Evolutionary conservation across 352 stramenopile species (phyloP).

Genomic region (Globisporangium cylindrosporum): DNA sequence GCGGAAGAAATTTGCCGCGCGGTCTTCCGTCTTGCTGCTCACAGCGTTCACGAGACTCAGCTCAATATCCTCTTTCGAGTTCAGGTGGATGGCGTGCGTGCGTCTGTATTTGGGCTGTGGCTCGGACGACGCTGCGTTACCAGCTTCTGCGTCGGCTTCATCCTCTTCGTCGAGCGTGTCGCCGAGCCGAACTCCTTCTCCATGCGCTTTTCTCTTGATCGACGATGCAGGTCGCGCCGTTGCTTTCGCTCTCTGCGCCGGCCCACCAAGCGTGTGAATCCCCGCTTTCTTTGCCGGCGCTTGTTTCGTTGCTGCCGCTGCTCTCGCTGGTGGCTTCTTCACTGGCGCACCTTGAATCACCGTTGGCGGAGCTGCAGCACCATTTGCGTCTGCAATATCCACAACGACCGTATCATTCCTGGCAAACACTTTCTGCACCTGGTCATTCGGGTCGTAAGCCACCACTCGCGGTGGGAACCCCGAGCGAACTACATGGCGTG

Average conservation of each 20-base stretch:
- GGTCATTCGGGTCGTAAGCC: slow-evolving; percentile 29
- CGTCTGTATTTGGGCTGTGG: slow-evolving; percentile 49
- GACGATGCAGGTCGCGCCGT: slow-evolving; percentile 16
- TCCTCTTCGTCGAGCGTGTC: slow-evolving; percentile 40
- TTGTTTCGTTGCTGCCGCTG: slow-evolving; percentile 6
- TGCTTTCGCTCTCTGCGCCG: slow-evolving; percentile 6
- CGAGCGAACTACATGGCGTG: slow-evolving; percentile 38
- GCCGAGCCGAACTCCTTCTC: slow-evolving; percentile 51
- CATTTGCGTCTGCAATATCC: slow-evolving; percentile 16
- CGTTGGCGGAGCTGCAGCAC: slow-evolving; percentile 13
- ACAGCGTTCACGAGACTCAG: slow-evolving; percentile 63
- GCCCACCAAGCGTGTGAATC: slow-evolving; percentile 50
- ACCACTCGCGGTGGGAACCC: slow-evolving; percentile 61
- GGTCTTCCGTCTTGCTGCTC: slow-evolving; percentile 46
- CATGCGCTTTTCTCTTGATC: slow-evolving; percentile 42
- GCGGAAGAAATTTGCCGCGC: slow-evolving; percentile 77
- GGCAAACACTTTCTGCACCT: slow-evolving; percentile 49
- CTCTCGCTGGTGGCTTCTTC: slow-evolving; percentile 11
- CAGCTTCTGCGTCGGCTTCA: background rate
- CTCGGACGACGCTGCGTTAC: background rate
- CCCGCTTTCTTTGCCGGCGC: slow-evolving; percentile 21
- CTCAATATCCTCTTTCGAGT: slow-evolving; percentile 78
- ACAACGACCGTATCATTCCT: slow-evolving; percentile 78
- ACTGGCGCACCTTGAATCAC: slow-evolving; percentile 19
- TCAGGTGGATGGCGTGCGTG: slow-evolving; percentile 52